phyloP scores from a whole-genome alignment of 768 basidiomycete species.

The Coprinopsis marcescibilis region DNA sequence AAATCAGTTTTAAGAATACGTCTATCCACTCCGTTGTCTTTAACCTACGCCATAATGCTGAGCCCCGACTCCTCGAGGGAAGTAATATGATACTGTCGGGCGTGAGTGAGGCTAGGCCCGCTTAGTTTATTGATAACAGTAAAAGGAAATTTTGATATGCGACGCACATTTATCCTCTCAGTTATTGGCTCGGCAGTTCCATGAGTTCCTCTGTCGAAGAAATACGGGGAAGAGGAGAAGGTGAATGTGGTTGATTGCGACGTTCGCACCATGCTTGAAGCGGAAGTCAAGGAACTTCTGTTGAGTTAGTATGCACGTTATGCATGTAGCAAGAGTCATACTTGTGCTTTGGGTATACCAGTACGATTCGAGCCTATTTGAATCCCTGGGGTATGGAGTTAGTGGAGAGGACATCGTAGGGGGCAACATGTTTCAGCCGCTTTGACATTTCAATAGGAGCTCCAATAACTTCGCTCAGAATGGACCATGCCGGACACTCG shows the following conservation, averaged over 20 bases:
- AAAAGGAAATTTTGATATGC: neutral
- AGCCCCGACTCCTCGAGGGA: conserved; percentile 87
- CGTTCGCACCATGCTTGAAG: conserved; percentile 38
- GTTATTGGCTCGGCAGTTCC: conserved; percentile 75
- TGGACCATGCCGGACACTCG: neutral
- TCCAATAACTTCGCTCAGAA: neutral
- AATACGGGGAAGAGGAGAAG: conserved; percentile 71
- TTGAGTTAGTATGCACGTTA: neutral
- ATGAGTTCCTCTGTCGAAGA: conserved; percentile 65
- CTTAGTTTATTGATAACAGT: neutral
- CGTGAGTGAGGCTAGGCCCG: conserved; percentile 58
- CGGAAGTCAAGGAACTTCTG: neutral
- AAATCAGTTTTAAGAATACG: conserved; percentile 1
- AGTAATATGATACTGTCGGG: conserved; percentile 94
- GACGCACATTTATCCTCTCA: conserved; percentile 68
- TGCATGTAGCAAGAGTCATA: no score
- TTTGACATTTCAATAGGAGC: no score
- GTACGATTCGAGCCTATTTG: no score
- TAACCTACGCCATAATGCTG: conserved; percentile 90
- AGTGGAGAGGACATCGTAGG: no score
- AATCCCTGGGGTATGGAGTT: no score
- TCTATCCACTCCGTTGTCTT: neutral
- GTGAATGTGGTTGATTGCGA: conserved; percentile 43
- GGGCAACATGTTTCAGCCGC: no score
- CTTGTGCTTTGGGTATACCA: no score